These are phyloP conservation scores for Pseudonectria foliicola DNA, from an alignment of 2,329 filamentous ascomycete genomes.

Conservation along the genomic window DNA sequence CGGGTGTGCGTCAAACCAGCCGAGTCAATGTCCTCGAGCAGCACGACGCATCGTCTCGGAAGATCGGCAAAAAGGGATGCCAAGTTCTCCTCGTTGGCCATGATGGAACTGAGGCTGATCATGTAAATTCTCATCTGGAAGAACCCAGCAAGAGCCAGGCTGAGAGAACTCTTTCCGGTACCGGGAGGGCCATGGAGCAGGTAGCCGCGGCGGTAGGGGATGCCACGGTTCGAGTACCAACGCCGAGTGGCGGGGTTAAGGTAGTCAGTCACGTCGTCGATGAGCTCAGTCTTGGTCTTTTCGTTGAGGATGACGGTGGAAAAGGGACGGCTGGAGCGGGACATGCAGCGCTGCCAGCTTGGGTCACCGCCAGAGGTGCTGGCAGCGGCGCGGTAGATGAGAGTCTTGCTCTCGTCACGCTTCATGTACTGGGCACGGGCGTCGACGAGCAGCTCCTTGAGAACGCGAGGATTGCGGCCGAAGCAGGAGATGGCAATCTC, in stretches of 20 bases:
- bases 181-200: constrained; percentile 75
- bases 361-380: constrained; percentile 36
- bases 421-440: constrained; percentile 48
- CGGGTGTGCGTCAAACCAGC: constrained; percentile 60
- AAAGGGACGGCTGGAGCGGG: constrained; percentile 52
- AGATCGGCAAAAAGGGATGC: constrained; percentile 58
- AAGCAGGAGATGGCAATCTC: constrained; percentile 55
- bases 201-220: constrained; percentile 80
- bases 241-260: constrained; percentile 54
- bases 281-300: constrained; percentile 49
- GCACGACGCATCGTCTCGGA: constrained; percentile 62
- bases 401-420: constrained; percentile 54
- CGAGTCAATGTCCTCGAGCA: constrained; percentile 71
- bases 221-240: constrained; percentile 82
- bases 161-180: constrained; percentile 70
- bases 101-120: constrained; percentile 56
- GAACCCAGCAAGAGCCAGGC: constrained; percentile 61
- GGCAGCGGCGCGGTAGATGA: constrained; percentile 54
- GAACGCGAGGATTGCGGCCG: constrained; percentile 50
- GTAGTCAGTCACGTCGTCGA: constrained; percentile 57
- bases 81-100: constrained; percentile 59
- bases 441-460: constrained; percentile 56
- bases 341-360: constrained; percentile 56
- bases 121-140: constrained; percentile 68
- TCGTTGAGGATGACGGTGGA: constrained; percentile 60